phyloP scores from a whole-genome alignment of 2,329 filamentous ascomycete species.

The Fusarium sp. region DNA sequence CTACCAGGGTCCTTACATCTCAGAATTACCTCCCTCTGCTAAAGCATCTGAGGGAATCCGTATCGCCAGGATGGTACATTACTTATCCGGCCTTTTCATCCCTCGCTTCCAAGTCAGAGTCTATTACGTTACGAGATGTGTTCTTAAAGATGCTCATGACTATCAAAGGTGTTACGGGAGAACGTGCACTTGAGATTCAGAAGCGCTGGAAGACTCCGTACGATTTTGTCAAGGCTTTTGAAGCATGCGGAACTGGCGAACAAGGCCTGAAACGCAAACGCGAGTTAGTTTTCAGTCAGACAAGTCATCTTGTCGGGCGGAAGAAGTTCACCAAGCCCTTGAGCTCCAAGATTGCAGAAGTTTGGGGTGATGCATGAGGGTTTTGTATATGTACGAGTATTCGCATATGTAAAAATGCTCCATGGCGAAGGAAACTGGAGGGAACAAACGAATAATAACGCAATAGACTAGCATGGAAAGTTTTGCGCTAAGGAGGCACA shows the following conservation, averaged over 20 bases:
- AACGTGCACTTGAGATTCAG: slow-evolving; percentile 86
- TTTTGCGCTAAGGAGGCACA: background rate
- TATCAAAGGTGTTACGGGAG: slow-evolving; percentile 79
- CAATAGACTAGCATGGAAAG: background rate
- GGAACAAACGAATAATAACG: background rate
- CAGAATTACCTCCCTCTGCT: slow-evolving; percentile 77
- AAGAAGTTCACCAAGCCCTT: slow-evolving; percentile 78
- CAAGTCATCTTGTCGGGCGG: slow-evolving; percentile 73
- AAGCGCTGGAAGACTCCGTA: slow-evolving; percentile 82
- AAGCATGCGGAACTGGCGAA: slow-evolving; percentile 65
- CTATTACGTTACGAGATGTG: slow-evolving; percentile 80
- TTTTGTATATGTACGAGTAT: background rate
- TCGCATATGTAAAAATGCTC: background rate
- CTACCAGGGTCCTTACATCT: slow-evolving; percentile 73
- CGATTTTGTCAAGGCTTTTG: slow-evolving; percentile 79
- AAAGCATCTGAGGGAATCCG: slow-evolving; percentile 68
- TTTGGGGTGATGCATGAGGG: slow-evolving; percentile 73
- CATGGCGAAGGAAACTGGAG: background rate
- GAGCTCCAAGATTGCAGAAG: slow-evolving; percentile 79
- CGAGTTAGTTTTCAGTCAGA: slow-evolving; percentile 71
- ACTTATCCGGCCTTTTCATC: slow-evolving; percentile 81
- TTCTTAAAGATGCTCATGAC: slow-evolving; percentile 92
- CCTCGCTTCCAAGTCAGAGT: slow-evolving; percentile 81
- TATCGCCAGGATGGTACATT: slow-evolving; percentile 70
- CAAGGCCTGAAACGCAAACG: slow-evolving; percentile 70